Percentiles rank a stretch among this genome's conserved stretches.
Conservation (phyloP, 345 rosid species). For the Lumnitzera racemosa region DNA sequence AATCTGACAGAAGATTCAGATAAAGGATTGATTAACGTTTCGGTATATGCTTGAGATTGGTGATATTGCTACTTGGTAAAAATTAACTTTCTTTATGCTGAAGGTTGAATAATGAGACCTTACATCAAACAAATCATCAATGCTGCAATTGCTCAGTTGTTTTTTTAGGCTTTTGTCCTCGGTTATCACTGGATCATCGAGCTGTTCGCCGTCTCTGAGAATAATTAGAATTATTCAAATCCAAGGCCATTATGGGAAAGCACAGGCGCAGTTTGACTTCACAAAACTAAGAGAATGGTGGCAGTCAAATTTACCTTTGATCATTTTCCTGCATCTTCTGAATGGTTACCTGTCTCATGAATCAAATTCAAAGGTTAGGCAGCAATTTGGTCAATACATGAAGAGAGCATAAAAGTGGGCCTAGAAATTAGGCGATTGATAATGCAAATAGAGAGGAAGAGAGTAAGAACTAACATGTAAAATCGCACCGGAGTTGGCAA, state of each 20-base stretch:
- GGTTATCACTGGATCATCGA: slow-evolving; percentile 28
- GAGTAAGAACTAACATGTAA: slow-evolving; percentile 63
- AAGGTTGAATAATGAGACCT: slow-evolving; percentile 12
- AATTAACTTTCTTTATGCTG: background rate
- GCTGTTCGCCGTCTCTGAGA: slow-evolving; percentile 45
- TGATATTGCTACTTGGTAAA: background rate
- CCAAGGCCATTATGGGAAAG: background rate
- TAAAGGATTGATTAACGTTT: too few relatives aligned
- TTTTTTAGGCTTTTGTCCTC: slow-evolving; percentile 42
- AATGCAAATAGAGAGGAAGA: background rate
- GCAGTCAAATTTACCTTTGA: slow-evolving; percentile 35
- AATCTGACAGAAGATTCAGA: too few relatives aligned
- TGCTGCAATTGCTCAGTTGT: slow-evolving; percentile 34
- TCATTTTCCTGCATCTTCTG: slow-evolving; percentile 55
- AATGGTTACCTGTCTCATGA: slow-evolving; percentile 53
- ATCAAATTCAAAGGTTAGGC: too few relatives aligned
- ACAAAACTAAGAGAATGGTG: background rate
- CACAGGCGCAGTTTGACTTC: background rate
- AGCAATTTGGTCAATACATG: too few relatives aligned
- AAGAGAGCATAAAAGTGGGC: too few relatives aligned
- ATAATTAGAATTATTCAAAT: background rate
- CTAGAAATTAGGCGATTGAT: too few relatives aligned
- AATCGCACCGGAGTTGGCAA: slow-evolving; percentile 80
- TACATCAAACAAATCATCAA: slow-evolving; percentile 45
- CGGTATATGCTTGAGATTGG: background rate